Evolutionary conservation across 139 green algal species (phyloP).

Genomic region (Tetradesmus lagerheimii): DNA sequence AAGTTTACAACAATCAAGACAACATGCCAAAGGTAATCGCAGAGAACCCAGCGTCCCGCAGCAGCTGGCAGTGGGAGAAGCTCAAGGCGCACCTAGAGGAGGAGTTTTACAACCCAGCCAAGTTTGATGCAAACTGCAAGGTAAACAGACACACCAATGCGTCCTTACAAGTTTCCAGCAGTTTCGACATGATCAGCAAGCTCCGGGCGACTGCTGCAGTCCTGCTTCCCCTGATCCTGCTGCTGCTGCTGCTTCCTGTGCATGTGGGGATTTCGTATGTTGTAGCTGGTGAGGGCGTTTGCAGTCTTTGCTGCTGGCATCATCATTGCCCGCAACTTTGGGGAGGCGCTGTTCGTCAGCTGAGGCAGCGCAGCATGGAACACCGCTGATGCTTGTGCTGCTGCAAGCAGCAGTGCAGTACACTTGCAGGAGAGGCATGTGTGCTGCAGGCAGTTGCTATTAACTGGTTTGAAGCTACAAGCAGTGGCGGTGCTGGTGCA

Average conservation of each 20-base stretch:
- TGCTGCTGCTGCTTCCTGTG: not conserved
- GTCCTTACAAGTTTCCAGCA: not conserved
- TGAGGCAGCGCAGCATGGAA: conserved; percentile 7
- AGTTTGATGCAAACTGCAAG: conserved; percentile 43
- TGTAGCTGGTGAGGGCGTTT: conserved; percentile 26
- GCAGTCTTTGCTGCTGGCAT: conserved; percentile 45
- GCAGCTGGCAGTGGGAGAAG: conserved; percentile 37
- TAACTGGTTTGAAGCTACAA: not conserved
- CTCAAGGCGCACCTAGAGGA: conserved; percentile 21
- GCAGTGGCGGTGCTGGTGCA: not conserved
- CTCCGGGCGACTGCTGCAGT: not conserved
- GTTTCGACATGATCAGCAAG: not conserved
- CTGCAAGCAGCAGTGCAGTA: not conserved
- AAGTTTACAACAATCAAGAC: not conserved
- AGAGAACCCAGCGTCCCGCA: conserved; percentile 12
- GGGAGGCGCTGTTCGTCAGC: conserved; percentile 44
- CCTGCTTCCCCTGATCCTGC: not conserved
- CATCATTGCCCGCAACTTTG: conserved; percentile 44
- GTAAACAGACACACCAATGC: not conserved
- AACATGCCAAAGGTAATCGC: conserved; percentile 26
- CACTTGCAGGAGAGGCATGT: not conserved
- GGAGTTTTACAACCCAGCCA: conserved; percentile 41
- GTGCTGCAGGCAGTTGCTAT: not conserved
- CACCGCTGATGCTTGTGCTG: not conserved
- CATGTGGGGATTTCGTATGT: not conserved